Conservation (phyloP, 1,284 basidiomycete genomes). For the Fomitopsis betulina region DNA sequence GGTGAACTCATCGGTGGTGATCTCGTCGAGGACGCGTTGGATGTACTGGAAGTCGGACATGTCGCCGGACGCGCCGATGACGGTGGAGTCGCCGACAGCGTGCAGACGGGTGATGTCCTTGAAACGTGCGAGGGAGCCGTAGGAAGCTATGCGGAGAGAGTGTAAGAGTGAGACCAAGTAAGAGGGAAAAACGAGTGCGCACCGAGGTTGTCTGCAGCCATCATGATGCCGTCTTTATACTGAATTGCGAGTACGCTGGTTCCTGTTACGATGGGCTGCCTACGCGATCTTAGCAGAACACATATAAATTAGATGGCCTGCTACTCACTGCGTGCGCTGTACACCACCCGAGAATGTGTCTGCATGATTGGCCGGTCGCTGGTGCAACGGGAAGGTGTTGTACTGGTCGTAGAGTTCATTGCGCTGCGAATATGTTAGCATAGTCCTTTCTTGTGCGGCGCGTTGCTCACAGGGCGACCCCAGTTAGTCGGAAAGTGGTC, state of each 20-base stretch:
- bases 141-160: constrained; percentile 66
- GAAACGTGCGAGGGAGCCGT: constrained; percentile 96
- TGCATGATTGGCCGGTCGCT: constrained; percentile 47
- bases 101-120: constrained; percentile 91
- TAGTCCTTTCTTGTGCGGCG: background rate
- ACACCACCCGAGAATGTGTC: constrained; percentile 62
- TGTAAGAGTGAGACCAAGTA: background rate
- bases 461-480: constrained; percentile 63
- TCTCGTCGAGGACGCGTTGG: constrained; percentile 70
- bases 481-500: constrained; percentile 80
- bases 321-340: constrained; percentile 70
- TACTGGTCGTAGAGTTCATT: constrained; percentile 71
- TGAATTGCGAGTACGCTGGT: constrained; percentile 93
- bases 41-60: constrained; percentile 98
- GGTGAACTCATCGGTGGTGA: constrained; percentile 78
- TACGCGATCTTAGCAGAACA: constrained; percentile 24
- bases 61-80: constrained; percentile 93
- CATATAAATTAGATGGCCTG: background rate
- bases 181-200: constrained; percentile 7
- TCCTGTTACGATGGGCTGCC: constrained; percentile 95
- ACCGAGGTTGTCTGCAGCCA: constrained; percentile 99
- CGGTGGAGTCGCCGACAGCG: constrained; percentile 78
- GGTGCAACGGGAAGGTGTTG: constrained; percentile 68
- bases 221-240: constrained; percentile 96
- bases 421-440: constrained; percentile 38